phyloP scores from a whole-genome alignment of 2,329 filamentous ascomycete species.

The Amylocarpus encephaloides region DNA sequence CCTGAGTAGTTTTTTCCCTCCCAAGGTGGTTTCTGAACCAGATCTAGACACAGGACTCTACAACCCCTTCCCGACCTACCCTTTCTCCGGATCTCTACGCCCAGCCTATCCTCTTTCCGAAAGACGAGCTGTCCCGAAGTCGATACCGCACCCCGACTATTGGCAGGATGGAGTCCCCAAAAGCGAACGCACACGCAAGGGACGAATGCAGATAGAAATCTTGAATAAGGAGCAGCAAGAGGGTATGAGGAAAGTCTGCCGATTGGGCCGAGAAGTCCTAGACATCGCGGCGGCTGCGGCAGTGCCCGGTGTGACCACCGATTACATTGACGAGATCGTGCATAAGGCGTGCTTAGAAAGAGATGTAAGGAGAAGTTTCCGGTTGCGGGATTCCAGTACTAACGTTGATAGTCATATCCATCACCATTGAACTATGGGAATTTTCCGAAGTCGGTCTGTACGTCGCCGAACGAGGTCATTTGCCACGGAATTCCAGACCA shows the following conservation, averaged over 20 bases:
- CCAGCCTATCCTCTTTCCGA: conserved; percentile 82
- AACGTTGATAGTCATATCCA: conserved; percentile 67
- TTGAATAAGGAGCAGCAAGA: conserved; percentile 75
- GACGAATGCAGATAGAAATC: conserved; percentile 75
- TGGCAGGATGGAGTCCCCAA: conserved; percentile 72
- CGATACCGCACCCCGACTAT: conserved; percentile 82
- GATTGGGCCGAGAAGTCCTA: conserved; percentile 79
- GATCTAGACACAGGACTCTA: conserved; percentile 82
- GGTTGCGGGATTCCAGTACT: conserved; percentile 8
- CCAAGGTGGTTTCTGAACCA: conserved; percentile 83
- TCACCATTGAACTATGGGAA: conserved; percentile 92
- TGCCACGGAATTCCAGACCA: conserved; percentile 98
- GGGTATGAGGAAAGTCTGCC: conserved; percentile 85
- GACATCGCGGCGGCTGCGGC: conserved; percentile 81
- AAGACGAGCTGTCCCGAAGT: conserved; percentile 65
- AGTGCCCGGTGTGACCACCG: conserved; percentile 89
- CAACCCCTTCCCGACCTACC: conserved; percentile 87
- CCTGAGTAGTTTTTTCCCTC: conserved; percentile 67
- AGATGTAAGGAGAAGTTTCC: conserved; percentile 55
- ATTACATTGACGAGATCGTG: conserved; percentile 89
- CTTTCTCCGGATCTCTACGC: conserved; percentile 73
- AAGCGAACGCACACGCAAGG: conserved; percentile 51
- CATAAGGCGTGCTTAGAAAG: conserved; percentile 93
- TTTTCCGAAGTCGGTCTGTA: conserved; percentile 98
- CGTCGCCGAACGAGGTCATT: conserved; percentile 93